Evolutionary conservation across 495 filamentous ascomycete species (phyloP).

Genomic region (Annulohypoxylon nitens): DNA sequence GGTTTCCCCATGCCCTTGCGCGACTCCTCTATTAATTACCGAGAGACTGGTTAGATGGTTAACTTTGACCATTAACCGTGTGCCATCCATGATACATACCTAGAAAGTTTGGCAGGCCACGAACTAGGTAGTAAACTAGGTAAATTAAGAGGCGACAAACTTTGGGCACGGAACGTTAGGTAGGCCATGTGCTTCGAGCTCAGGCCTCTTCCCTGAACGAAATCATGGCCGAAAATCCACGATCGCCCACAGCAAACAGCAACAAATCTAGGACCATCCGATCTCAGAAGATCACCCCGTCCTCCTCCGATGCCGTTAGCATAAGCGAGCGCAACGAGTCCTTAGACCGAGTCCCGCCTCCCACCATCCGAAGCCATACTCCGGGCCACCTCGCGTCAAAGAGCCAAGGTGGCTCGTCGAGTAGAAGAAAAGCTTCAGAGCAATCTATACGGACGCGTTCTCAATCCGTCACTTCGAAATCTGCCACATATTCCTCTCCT

Average conservation of each 20-base stretch:
- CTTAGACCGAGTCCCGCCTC: conserved; percentile 43
- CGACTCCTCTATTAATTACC: conserved; percentile 31
- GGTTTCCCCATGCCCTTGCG: conserved; percentile 35
- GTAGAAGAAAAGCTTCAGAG: conserved; percentile 62
- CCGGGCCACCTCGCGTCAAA: conserved; percentile 67
- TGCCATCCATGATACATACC: conserved; percentile 19
- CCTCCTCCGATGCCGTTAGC: conserved; percentile 43
- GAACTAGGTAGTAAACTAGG: background rate
- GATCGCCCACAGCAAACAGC: conserved; percentile 43
- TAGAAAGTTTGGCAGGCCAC: conserved; percentile 18
- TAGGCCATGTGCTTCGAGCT: conserved; percentile 38
- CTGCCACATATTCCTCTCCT: conserved; percentile 49
- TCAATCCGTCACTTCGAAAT: conserved; percentile 57
- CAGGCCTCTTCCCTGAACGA: conserved; percentile 27
- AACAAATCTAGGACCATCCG: conserved; percentile 47
- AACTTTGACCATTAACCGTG: conserved; percentile 32
- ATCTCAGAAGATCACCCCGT: conserved; percentile 46
- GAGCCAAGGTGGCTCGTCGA: conserved; percentile 55
- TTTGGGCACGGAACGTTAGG: conserved; percentile 21
- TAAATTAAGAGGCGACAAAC: background rate
- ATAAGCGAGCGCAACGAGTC: conserved; percentile 48
- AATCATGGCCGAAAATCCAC: conserved; percentile 52
- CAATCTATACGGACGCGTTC: conserved; percentile 63
- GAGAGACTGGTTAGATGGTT: conserved; percentile 39
- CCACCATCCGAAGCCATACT: conserved; percentile 64